phyloP scores from a whole-genome alignment of 768 basidiomycete genomes.

The Mycena filopes region DNA sequence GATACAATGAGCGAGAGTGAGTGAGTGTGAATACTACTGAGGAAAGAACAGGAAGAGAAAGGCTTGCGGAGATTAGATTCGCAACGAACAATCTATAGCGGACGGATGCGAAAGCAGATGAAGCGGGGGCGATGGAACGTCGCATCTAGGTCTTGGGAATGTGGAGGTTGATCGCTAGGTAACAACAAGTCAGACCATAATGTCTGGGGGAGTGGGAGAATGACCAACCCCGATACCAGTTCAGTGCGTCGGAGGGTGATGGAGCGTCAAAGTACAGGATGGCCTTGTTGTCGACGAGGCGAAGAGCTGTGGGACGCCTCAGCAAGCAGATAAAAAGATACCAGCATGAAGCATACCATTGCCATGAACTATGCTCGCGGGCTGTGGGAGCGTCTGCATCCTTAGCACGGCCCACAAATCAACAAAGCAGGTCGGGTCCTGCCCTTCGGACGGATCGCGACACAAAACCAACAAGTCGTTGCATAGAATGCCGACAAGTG shows the following conservation, averaged over 20 bases:
- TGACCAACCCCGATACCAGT: conserved; percentile 86
- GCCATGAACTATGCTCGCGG: conserved; percentile 89
- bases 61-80: conserved; percentile 30
- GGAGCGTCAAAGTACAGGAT: conserved; percentile 91
- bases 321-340: conserved; percentile 15
- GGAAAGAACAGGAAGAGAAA: conserved; percentile 18
- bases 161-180: conserved; percentile 86
- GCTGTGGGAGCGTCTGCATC: conserved; percentile 93
- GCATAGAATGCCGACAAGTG: conserved; percentile 85
- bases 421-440: conserved; percentile 77
- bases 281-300: conserved; percentile 92
- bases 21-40: conserved; percentile 20
- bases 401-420: conserved; percentile 97
- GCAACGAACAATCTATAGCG: conserved; percentile 27
- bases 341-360: conserved; percentile 61
- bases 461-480: conserved; percentile 95
- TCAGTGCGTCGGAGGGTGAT: conserved; percentile 84
- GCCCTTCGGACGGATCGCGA: conserved; percentile 84
- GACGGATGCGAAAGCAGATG: conserved; percentile 23
- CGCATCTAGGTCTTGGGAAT: conserved; percentile 78
- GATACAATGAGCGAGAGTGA: conserved; percentile 31
- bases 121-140: conserved; percentile 12
- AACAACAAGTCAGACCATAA: conserved; percentile 16
- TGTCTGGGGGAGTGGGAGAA: background rate
- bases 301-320: conserved; percentile 63